phyloP scores from a whole-genome alignment of 352 stramenopile species.

The Hyaloperonospora arabidopsidis region DNA sequence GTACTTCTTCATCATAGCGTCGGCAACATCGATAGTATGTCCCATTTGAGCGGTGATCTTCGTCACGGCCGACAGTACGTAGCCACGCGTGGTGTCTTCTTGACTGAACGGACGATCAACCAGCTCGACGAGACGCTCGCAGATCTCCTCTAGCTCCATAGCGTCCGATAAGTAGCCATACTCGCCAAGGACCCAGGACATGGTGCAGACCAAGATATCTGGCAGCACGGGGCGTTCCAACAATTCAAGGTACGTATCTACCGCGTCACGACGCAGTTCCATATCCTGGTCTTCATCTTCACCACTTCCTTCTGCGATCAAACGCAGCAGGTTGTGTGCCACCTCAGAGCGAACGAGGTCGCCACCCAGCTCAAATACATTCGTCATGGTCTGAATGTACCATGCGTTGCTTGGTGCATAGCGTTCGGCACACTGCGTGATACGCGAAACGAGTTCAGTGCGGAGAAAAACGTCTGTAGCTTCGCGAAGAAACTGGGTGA shows the following conservation, averaged over 20 bases:
- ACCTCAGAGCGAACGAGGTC: constrained; percentile 96
- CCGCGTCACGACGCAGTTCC: constrained; percentile 92
- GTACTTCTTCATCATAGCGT: constrained; percentile 96
- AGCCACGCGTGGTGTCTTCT: constrained; percentile 90
- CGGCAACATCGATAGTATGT: constrained; percentile 82
- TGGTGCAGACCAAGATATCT: constrained; percentile 94
- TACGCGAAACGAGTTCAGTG: constrained; percentile 93
- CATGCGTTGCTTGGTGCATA: constrained; percentile 96
- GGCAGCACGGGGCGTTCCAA: constrained; percentile 93
- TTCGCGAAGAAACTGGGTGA: constrained; percentile 93
- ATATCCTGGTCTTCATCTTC: constrained; percentile 96
- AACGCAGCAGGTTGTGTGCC: constrained; percentile 95
- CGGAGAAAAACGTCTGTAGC: constrained; percentile 97
- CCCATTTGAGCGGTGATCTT: constrained; percentile 97
- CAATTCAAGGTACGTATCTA: constrained; percentile 95
- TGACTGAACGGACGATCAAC: constrained; percentile 82
- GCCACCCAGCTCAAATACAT: constrained; percentile 92
- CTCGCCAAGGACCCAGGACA: constrained; percentile 98
- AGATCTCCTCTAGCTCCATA: constrained; percentile 91
- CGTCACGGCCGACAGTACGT: constrained; percentile 94
- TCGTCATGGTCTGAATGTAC: constrained; percentile 98
- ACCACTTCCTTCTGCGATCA: constrained; percentile 96
- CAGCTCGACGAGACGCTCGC: constrained; percentile 91
- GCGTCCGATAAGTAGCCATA: constrained; percentile 95
- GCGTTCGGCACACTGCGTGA: constrained; percentile 96